Evolutionary conservation across 441 rosid species (phyloP), one percentile per base, ranked within the genome.

Genomic region (Geranium incanum): DNA sequence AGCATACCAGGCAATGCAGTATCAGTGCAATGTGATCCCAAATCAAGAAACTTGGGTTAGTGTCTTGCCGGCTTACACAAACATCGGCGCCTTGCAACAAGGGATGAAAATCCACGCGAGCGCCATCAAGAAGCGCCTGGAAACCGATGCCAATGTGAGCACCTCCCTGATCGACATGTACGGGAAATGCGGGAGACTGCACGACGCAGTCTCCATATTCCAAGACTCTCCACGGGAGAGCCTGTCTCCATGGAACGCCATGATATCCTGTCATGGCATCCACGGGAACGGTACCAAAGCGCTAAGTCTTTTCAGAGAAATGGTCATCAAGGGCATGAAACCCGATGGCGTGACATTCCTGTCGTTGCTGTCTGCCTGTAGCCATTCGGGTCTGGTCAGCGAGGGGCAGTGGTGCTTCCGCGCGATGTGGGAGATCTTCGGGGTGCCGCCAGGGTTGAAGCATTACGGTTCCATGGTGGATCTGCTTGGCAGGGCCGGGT

Each of bases 401-500:
- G 93, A 84, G 67, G 97, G 93, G 69, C 78, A 80, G 55, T 71
- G 85, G 85, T 89, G 83, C 76, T 91, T 89, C 76, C 74, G 74
- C 36, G 37, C 81, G 74, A 88, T 91, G 97, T 87, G 80, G 76
- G 83, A 74, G 64, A 73, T 78, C 60, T 85, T 78, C 13, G 77
- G 84, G 33, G 79, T 88, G 66, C 62, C 71, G 78, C 93, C 95
- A 12, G 74, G 77, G 77, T 72, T 88, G 84, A 87, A 84, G 81
- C 97, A 91, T 64, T 91, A 81, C 71, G 88, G 97, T 57, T 89
- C 95, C 81, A 89, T 91, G 93, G 92, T 91, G 57, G 95, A 91
- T 82, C 78, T 91, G 81, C 86, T 77, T 68, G 90, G 90, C 68
- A 77, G 95, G 74, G 89, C 95, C 75, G 95, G 97, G 67, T 65